phyloP scores from a whole-genome alignment of 169 alveolate genomes.

The Eimeria zaria region DNA sequence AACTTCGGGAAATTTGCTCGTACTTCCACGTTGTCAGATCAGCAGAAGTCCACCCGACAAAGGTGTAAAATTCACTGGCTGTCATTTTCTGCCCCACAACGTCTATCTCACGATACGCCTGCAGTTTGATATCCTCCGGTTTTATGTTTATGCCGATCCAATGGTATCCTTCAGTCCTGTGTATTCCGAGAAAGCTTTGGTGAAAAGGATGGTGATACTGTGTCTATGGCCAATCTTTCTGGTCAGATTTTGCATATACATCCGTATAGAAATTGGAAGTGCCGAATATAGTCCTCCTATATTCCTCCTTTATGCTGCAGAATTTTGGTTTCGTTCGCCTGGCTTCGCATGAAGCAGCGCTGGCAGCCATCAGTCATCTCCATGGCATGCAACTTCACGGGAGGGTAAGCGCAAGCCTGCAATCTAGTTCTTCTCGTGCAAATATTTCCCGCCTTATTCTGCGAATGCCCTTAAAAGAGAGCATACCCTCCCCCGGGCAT shows the following conservation, averaged over 20 bases:
- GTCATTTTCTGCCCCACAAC: neutral
- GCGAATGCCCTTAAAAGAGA: neutral
- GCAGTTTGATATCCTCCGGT: neutral
- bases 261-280: neutral
- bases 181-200: neutral
- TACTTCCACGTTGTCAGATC: conserved; percentile 49
- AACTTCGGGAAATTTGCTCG: conserved; percentile 47
- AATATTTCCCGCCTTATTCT: neutral
- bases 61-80: neutral
- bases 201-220: neutral
- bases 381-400: conserved; percentile 57
- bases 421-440: neutral
- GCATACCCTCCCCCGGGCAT: neutral
- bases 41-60: conserved; percentile 76
- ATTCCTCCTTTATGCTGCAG: neutral
- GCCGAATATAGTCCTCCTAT: neutral
- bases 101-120: neutral
- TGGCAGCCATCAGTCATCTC: conserved; percentile 71
- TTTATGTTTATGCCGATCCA: neutral
- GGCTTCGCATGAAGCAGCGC: conserved; percentile 69
- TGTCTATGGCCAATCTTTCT: neutral
- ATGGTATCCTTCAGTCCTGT: neutral
- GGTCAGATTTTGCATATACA: neutral
- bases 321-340: conserved; percentile 67
- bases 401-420: conserved; percentile 5